Percentiles rank a stretch among this genome's conserved stretches.
phyloP scores from a whole-genome alignment of 345 rosid genomes.

The Mallotus nudiflorus region DNA sequence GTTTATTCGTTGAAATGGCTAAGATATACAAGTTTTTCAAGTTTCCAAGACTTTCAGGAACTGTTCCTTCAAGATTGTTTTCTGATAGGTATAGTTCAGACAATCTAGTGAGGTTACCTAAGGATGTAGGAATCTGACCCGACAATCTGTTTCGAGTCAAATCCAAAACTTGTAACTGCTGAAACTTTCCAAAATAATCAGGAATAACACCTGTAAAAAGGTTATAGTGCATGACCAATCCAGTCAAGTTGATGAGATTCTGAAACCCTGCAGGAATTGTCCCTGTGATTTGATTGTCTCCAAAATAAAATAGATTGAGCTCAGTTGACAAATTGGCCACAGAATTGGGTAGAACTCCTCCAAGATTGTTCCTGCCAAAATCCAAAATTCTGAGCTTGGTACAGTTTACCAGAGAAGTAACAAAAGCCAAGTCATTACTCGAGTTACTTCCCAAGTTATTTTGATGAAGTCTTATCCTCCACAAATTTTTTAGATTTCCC shows the following conservation, averaged over 20 bases:
- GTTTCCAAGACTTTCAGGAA: slow-evolving; percentile 18
- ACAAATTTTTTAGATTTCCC: slow-evolving; percentile 10
- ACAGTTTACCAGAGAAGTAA: slow-evolving; percentile 25
- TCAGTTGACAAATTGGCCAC: slow-evolving; percentile 24
- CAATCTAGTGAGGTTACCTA: slow-evolving; percentile 25
- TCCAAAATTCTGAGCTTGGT: slow-evolving; percentile 14
- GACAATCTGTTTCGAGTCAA: slow-evolving; percentile 11
- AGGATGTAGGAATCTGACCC: slow-evolving; percentile 19
- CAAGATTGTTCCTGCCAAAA: slow-evolving; percentile 4
- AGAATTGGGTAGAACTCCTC: slow-evolving; percentile 22
- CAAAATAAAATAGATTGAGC: slow-evolving; percentile 1
- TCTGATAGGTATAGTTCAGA: neutral
- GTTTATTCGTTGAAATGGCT: slow-evolving; percentile 22
- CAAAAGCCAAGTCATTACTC: slow-evolving; percentile 15
- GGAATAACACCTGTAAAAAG: slow-evolving; percentile 25
- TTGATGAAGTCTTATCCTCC: slow-evolving; percentile 12
- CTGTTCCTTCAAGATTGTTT: slow-evolving; percentile 25
- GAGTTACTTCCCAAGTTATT: slow-evolving; percentile 23
- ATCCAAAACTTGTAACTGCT: neutral
- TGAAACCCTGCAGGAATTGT: slow-evolving; percentile 15
- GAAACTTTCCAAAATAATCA: slow-evolving; percentile 15
- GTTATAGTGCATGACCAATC: slow-evolving; percentile 8
- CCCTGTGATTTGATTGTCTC: slow-evolving; percentile 19
- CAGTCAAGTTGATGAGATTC: slow-evolving; percentile 24
- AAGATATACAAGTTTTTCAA: neutral